Conservation (phyloP, 768 basidiomycete genomes). For the Suillus occidentalis region DNA sequence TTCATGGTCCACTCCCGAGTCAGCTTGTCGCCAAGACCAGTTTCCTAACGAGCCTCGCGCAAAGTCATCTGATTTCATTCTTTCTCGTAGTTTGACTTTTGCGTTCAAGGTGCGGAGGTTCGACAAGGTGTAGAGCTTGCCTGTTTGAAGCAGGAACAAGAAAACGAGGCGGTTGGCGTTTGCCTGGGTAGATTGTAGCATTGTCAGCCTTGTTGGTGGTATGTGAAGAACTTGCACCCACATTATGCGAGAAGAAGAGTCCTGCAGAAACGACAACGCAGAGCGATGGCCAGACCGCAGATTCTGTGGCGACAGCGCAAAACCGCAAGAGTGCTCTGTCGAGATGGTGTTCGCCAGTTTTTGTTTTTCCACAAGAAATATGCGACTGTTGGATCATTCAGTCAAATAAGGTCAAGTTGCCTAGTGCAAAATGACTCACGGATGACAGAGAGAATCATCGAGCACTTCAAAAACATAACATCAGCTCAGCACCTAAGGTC, state of each 20-base stretch:
- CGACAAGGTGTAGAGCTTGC: conserved; percentile 43
- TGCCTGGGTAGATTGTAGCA: conserved; percentile 5
- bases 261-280: conserved; percentile 32
- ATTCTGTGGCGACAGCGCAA: conserved; percentile 40
- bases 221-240: conserved; percentile 19
- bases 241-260: conserved; percentile 33
- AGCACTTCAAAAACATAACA: conserved; percentile 30
- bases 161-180: conserved; percentile 42
- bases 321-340: conserved; percentile 42
- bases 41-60: conserved; percentile 42
- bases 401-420: background rate
- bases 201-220: background rate
- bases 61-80: conserved; percentile 39
- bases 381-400: conserved; percentile 32
- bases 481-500: background rate
- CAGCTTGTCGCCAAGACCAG: conserved; percentile 35
- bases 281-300: conserved; percentile 35
- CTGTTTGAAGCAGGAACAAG: conserved; percentile 51
- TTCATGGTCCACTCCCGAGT: background rate
- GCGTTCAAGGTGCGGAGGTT: conserved; percentile 31
- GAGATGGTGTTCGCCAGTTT: conserved; percentile 30
- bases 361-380: conserved; percentile 41
- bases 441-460: conserved; percentile 39
- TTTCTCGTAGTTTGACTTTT: conserved; percentile 26
- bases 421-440: conserved; percentile 25